Evolutionary conservation across 305 asterid genomes (phyloP), one percentile per base, ranked within the genome.

Genomic region (Stenogyne calaminthoides): DNA sequence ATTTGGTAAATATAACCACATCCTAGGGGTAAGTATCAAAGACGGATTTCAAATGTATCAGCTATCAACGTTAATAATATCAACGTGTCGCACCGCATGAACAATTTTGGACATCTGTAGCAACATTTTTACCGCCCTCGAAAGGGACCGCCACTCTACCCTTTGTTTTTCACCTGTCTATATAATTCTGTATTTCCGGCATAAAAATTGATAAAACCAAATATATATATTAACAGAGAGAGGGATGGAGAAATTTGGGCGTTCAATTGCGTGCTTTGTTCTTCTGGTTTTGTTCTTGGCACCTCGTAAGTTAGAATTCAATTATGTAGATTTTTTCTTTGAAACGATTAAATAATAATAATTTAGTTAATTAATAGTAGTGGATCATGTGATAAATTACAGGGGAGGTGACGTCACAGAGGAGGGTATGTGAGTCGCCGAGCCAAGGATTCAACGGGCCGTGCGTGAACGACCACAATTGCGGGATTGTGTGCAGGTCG

Each of bases 1-100:
- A 40, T 40, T 40, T 2, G 46, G 46, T 42, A 42, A 42, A 9
- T 42, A 14, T 16, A 46, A 46, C 6, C 18, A 14, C 8, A 46
- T 46, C 8, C 19, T 4, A 44, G 19, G 54, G 54, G 54, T 46
- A 46, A n/a, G 1, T 46, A n/a, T n/a, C n/a, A n/a, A 10, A 4
- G 5, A 46, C 7, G 19, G 54, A 14, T 46, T 46, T 12, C 18
- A 46, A 46, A 46, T 14, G n/a, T 14, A 46, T 46, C 54, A 5
- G 19, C 18, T 19, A 14, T 14, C 54, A 46, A 14, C 19, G 9
- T 46, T 46, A 46, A 44, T 7, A 46, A 44, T 7, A 46, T 46
- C 16, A 46, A 69, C 79, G 79, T 69, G 79, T 68, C 79, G 58
- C 75, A 15, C 12, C 34, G 75, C 79, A 75, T 75, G 79, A 22